phyloP scores from a whole-genome alignment of 2,329 filamentous ascomycete genomes.

The Emergomyces orientalis region DNA sequence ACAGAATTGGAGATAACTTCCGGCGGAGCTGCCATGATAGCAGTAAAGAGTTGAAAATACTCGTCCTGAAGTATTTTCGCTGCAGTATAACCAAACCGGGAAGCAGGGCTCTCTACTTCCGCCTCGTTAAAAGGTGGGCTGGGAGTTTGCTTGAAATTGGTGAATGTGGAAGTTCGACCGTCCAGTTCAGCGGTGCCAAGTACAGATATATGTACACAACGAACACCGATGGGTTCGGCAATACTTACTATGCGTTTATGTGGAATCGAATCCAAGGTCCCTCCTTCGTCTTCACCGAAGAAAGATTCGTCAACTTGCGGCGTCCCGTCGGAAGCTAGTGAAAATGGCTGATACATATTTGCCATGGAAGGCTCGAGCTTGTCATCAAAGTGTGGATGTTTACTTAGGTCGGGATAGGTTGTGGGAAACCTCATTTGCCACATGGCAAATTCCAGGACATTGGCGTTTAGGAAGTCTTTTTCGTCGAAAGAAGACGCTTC shows the following conservation, averaged over 20 bases:
- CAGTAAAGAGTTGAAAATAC: constrained; percentile 1
- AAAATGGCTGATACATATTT: constrained; percentile 5
- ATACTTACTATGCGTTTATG: background rate
- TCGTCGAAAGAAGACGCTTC: background rate
- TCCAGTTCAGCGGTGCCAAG: constrained; percentile 4
- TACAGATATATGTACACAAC: background rate
- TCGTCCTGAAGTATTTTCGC: background rate
- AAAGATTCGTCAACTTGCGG: background rate
- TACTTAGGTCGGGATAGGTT: background rate
- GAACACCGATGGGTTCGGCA: constrained; percentile 2
- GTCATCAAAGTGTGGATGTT: constrained; percentile 5
- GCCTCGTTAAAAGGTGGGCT: constrained; percentile 1
- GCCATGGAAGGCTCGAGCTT: constrained; percentile 1
- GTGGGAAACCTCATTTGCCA: constrained; percentile 2
- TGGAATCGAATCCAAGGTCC: background rate
- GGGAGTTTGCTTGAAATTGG: background rate
- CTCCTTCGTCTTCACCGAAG: background rate
- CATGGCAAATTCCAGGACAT: constrained; percentile 1
- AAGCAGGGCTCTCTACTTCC: background rate
- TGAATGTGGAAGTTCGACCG: constrained; percentile 3
- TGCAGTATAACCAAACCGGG: background rate
- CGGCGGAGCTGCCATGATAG: background rate
- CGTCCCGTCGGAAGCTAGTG: background rate
- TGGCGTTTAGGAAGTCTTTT: background rate
- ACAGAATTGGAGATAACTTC: constrained; percentile 2